phyloP scores from a whole-genome alignment of 1,284 basidiomycete species.

The Trichosporon asahii region DNA sequence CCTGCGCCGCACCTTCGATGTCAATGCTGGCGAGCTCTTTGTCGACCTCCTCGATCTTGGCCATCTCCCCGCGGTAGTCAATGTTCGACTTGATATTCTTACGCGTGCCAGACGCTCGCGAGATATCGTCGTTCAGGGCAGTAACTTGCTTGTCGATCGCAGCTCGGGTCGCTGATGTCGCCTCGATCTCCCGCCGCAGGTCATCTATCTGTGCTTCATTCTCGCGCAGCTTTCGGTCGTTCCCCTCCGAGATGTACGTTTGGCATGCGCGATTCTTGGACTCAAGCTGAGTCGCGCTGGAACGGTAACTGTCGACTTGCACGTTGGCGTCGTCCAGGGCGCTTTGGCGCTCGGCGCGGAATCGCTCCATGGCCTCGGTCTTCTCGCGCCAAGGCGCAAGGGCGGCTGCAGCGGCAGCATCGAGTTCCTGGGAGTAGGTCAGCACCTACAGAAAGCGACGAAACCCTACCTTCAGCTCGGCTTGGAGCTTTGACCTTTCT shows the following conservation, averaged over 20 bases:
- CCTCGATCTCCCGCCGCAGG: conserved; percentile 49
- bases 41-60: conserved; percentile 66
- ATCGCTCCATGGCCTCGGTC: conserved; percentile 36
- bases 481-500: conserved; percentile 54
- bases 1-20: conserved; percentile 74
- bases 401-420: conserved; percentile 36
- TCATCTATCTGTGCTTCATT: conserved; percentile 59
- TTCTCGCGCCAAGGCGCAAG: conserved; percentile 48
- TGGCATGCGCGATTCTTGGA: conserved; percentile 42
- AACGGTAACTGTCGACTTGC: conserved; percentile 37
- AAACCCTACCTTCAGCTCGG: conserved; percentile 39
- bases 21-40: conserved; percentile 70
- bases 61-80: conserved; percentile 66
- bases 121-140: conserved; percentile 55
- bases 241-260: conserved; percentile 66
- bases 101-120: conserved; percentile 62
- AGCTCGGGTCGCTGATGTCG: conserved; percentile 57
- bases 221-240: conserved; percentile 62
- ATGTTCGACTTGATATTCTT: conserved; percentile 83
- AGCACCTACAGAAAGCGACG: neutral
- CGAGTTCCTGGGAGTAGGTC: conserved; percentile 34
- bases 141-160: conserved; percentile 61
- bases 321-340: conserved; percentile 37
- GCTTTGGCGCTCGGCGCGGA: conserved; percentile 35
- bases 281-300: conserved; percentile 40